Evolutionary conservation across 108 stramenopile genomes (phyloP).

Genomic region (Conticribra guillardii): DNA sequence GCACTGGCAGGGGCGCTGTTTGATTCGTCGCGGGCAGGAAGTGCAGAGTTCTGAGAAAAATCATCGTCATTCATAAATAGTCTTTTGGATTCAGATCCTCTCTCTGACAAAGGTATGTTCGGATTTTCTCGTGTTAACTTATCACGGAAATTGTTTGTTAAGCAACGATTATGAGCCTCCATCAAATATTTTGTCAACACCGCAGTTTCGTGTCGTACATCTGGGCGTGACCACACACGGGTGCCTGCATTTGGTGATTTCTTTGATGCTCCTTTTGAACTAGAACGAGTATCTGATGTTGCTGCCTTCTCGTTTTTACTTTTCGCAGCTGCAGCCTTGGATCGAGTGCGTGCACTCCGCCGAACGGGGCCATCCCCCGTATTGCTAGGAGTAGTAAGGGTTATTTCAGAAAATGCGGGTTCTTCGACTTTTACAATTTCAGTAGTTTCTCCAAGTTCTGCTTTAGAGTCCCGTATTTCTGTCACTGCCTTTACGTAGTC

Average conservation of each 20-base stretch:
- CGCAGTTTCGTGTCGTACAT: slow-evolving; percentile 38
- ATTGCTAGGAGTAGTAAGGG: neutral
- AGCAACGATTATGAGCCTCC: slow-evolving; percentile 19
- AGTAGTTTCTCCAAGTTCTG: neutral
- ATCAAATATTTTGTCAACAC: slow-evolving; percentile 39
- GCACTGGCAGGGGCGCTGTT: neutral
- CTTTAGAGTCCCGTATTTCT: neutral
- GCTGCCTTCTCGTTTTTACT: neutral
- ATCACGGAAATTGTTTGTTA: slow-evolving; percentile 19
- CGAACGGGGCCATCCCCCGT: slow-evolving; percentile 5
- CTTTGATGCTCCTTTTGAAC: slow-evolving; percentile 5
- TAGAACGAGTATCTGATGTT: slow-evolving; percentile 7
- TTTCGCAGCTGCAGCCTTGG: slow-evolving; percentile 19
- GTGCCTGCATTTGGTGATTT: neutral
- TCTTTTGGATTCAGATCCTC: neutral
- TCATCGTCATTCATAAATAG: slow-evolving; percentile 44
- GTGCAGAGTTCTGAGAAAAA: neutral
- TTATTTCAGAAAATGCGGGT: neutral
- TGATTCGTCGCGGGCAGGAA: slow-evolving; percentile 1
- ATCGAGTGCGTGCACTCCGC: slow-evolving; percentile 30
- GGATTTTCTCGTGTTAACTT: slow-evolving; percentile 6
- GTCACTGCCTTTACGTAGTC: slow-evolving; percentile 47
- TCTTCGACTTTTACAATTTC: neutral
- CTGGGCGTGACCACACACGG: slow-evolving; percentile 32
- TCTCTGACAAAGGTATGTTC: neutral